Evolutionary conservation across 257 asterid genomes (phyloP).

Genomic region (Coffea canephora): DNA sequence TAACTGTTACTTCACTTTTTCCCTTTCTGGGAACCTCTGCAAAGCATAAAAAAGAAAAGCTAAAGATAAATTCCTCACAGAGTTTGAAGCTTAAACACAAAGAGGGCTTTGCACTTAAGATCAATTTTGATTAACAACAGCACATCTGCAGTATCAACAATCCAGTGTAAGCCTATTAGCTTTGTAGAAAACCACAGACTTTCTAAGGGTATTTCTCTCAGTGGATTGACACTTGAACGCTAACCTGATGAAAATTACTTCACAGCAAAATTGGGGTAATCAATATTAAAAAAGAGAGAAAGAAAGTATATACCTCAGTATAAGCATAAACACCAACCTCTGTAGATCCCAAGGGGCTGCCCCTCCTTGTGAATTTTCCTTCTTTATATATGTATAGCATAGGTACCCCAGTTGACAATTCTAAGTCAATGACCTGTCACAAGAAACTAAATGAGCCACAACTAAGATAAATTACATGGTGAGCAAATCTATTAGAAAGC

Average conservation of each 20-base stretch:
- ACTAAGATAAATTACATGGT: not conserved
- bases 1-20: not conserved
- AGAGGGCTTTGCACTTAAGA: not conserved
- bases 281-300: not conserved
- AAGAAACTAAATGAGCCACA: slow-evolving; percentile 12
- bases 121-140: not conserved
- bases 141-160: not conserved
- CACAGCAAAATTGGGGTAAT: not conserved
- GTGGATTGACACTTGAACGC: too few relatives aligned
- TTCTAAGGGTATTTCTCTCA: not conserved
- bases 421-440: slow-evolving; percentile 76
- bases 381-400: slow-evolving; percentile 77
- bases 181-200: not conserved
- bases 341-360: slow-evolving; percentile 70
- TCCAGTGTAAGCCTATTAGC: not conserved
- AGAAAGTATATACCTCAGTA: slow-evolving; percentile 57
- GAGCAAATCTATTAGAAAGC: not conserved
- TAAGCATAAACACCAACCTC: slow-evolving; percentile 88
- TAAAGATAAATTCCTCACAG: not conserved
- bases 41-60: not conserved
- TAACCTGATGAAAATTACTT: not conserved
- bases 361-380: slow-evolving; percentile 69
- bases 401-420: slow-evolving; percentile 91
- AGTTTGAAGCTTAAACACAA: not conserved
- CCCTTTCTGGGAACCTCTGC: not conserved